Conservation (phyloP, 2,329 filamentous ascomycete species). For the Claviceps maximensis region DNA sequence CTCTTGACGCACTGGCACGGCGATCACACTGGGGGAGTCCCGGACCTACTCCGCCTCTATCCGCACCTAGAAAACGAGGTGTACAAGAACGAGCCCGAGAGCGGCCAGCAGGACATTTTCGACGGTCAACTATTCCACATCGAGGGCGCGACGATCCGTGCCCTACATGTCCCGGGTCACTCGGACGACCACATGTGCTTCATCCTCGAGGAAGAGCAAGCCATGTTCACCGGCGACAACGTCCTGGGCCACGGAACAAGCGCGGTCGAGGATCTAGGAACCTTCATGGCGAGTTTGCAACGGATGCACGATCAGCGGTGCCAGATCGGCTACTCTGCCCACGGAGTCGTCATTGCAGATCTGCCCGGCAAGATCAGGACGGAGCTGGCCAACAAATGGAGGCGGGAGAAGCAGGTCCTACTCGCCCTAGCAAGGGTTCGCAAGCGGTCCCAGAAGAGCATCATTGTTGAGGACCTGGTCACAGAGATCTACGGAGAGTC, state of each 20-base stretch:
- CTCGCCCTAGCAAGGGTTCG: constrained; percentile 17
- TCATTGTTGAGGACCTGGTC: constrained; percentile 30
- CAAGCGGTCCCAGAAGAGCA: constrained; percentile 15
- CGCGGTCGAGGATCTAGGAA: constrained; percentile 54
- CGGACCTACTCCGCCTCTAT: constrained; percentile 34
- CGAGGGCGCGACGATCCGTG: constrained; percentile 44
- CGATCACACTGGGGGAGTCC: constrained; percentile 56
- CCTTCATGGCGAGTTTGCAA: constrained; percentile 47
- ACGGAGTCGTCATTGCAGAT: constrained; percentile 48
- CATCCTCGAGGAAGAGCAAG: constrained; percentile 47
- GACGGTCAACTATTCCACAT: constrained; percentile 38
- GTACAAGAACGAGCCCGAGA: constrained; percentile 43
- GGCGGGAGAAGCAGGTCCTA: constrained; percentile 27
- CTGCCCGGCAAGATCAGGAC: constrained; percentile 9
- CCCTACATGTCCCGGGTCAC: constrained; percentile 56
- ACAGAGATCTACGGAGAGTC: constrained; percentile 25
- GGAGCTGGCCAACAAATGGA: constrained; percentile 23
- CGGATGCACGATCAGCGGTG: constrained; percentile 42
- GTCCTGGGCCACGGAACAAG: constrained; percentile 61
- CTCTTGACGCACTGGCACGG: constrained; percentile 65
- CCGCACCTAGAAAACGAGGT: constrained; percentile 18
- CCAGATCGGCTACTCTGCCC: constrained; percentile 43
- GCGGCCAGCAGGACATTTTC: constrained; percentile 23
- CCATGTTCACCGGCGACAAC: constrained; percentile 64
- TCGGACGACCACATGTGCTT: constrained; percentile 57